A percentile compares a stretch with the other conserved stretches of the same genome.
Evolutionary conservation across 2,329 filamentous ascomycete species (phyloP).

Genomic region (Aureobasidium lini): DNA sequence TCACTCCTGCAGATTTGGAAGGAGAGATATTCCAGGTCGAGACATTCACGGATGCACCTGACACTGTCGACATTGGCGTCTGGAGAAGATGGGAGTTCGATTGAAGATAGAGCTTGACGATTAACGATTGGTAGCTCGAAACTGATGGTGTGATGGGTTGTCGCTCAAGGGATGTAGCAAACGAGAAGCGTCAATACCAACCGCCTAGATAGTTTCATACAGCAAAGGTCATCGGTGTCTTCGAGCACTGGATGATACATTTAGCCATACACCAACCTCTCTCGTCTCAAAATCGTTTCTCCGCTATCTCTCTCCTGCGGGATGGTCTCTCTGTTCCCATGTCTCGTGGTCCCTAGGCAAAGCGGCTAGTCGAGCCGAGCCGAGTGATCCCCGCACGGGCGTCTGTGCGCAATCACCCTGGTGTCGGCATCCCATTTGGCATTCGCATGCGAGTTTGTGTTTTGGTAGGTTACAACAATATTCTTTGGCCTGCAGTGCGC

Average conservation of each 20-base stretch:
- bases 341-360: too few species aligned
- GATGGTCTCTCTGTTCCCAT: too few species aligned
- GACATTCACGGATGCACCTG: conserved; percentile 38
- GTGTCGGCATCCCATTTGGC: neutral
- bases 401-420: neutral
- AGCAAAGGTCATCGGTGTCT: too few species aligned
- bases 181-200: neutral
- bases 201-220: too few species aligned
- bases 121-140: neutral
- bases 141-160: neutral
- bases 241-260: too few species aligned
- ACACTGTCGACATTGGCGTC: conserved; percentile 37
- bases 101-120: conserved; percentile 12
- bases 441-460: neutral
- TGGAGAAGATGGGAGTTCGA: conserved; percentile 38
- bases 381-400: neutral
- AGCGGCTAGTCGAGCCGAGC: neutral
- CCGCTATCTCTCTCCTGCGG: too few species aligned
- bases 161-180: neutral
- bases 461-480: neutral
- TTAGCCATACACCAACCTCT: too few species aligned
- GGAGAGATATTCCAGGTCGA: conserved; percentile 47
- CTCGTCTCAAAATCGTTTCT: too few species aligned
- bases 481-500: neutral
- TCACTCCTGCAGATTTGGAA: conserved; percentile 42